Conservation (phyloP, 208 protist species). For the Trypanosoma vivax region DNA sequence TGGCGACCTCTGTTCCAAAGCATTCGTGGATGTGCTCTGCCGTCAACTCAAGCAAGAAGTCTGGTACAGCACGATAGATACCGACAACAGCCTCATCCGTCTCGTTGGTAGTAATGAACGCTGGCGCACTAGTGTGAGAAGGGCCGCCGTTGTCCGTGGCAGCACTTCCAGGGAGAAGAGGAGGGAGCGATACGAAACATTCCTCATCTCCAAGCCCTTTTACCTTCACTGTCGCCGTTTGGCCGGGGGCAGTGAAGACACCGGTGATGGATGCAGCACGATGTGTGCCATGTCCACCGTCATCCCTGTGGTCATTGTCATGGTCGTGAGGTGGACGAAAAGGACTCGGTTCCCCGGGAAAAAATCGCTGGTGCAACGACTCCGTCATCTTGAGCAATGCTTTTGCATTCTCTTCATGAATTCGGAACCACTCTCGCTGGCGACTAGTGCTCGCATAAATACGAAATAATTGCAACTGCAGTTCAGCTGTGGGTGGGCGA, state of each 20-base stretch:
- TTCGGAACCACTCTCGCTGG: conserved; percentile 17
- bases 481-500: neutral
- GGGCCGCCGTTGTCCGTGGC: too few relatives aligned
- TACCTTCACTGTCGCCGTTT: too few relatives aligned
- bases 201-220: too few relatives aligned
- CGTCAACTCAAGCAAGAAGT: conserved; percentile 15
- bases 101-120: too few relatives aligned
- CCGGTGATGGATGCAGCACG: too few relatives aligned
- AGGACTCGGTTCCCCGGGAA: conserved; percentile 3
- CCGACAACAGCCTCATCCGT: too few relatives aligned
- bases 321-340: neutral
- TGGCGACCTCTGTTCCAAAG: neutral
- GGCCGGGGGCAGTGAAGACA: too few relatives aligned
- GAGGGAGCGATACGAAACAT: too few relatives aligned
- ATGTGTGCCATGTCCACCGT: too few relatives aligned
- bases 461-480: conserved; percentile 13
- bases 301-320: neutral
- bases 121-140: too few relatives aligned
- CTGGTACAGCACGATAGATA: conserved; percentile 6
- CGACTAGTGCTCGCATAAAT: conserved; percentile 16
- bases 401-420: conserved; percentile 11
- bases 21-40: conserved; percentile 9
- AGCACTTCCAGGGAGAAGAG: too few relatives aligned
- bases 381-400: conserved; percentile 7
- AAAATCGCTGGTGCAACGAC: conserved; percentile 10